These are phyloP conservation scores for Fonsecaea monophora DNA, from an alignment of 2,329 filamentous ascomycete genomes.

Conservation along the genomic window DNA sequence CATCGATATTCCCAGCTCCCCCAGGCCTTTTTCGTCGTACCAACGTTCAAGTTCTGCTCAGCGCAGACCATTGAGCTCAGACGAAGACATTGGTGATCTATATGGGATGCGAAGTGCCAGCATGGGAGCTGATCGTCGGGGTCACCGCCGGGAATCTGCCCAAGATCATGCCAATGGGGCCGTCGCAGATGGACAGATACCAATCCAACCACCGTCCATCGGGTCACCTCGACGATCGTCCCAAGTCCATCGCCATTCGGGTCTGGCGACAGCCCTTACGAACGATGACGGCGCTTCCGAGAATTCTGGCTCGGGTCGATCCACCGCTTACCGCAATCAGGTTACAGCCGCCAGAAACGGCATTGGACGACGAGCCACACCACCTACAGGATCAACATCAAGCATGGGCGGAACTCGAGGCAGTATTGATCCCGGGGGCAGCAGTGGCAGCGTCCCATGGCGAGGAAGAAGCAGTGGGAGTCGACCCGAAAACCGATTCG, in stretches of 20 bases:
- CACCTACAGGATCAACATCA: constrained; percentile 36
- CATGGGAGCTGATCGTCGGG: constrained; percentile 46
- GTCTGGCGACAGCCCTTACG: constrained; percentile 25
- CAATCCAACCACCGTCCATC: constrained; percentile 10
- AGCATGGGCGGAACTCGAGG: constrained; percentile 36
- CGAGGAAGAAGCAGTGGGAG: constrained; percentile 32
- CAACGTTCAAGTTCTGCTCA: constrained; percentile 56
- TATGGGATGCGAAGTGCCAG: constrained; percentile 57
- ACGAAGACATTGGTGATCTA: constrained; percentile 53
- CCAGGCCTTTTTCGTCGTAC: constrained; percentile 50
- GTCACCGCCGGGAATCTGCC: constrained; percentile 25
- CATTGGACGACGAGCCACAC: constrained; percentile 24
- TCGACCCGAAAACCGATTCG: constrained; percentile 37
- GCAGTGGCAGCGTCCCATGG: constrained; percentile 37
- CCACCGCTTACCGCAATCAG: constrained; percentile 34
- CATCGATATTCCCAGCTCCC: constrained; percentile 58
- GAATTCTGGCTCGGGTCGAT: constrained; percentile 33
- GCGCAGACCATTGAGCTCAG: constrained; percentile 43
- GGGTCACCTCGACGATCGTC: constrained; percentile 18
- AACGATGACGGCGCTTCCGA: constrained; percentile 34
- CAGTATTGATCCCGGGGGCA: constrained; percentile 36
- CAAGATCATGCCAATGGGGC: constrained; percentile 21
- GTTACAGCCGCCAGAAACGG: constrained; percentile 22
- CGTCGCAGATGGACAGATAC: not conserved
- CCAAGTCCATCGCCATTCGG: constrained; percentile 30